Evolutionary conservation across 176 grass and related monocot species (phyloP).

Genomic region (Rhynchospora pubera): DNA sequence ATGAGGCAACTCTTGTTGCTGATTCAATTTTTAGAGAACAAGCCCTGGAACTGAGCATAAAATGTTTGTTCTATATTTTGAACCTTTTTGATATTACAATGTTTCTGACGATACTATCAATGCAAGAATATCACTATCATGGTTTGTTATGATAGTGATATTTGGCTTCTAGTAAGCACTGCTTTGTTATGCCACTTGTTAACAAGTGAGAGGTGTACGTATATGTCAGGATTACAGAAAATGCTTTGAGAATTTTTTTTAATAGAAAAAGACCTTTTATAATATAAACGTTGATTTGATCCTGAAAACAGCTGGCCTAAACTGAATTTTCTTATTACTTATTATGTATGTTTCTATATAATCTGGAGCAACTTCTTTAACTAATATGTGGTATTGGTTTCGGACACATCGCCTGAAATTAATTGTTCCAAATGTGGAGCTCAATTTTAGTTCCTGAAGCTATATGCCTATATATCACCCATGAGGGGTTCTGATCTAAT

Average conservation of each 20-base stretch:
- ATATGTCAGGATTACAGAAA: not conserved
- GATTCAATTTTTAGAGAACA: too few species aligned
- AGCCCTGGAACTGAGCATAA: too few species aligned
- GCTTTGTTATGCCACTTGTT: not conserved
- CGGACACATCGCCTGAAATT: too few species aligned
- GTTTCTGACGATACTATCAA: not conserved
- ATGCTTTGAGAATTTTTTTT: not conserved
- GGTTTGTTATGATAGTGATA: not conserved
- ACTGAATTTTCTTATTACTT: not conserved
- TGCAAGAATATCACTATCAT: not conserved
- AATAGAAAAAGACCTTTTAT: not conserved
- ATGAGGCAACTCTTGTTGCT: too few species aligned
- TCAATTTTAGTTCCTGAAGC: too few species aligned
- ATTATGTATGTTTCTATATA: not conserved
- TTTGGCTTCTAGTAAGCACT: not conserved
- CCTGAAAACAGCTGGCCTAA: not conserved
- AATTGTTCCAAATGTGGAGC: too few species aligned
- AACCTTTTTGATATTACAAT: not conserved
- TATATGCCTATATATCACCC: too few species aligned
- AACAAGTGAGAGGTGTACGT: not conserved
- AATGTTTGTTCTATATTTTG: not conserved
- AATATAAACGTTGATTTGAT: not conserved
- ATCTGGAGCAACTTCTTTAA: not conserved
- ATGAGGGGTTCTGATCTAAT: too few species aligned
- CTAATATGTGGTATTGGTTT: too few species aligned